Evolutionary conservation across 768 basidiomycete genomes (phyloP), one percentile per base, ranked within the genome.

Genomic region (Lactifluus subvellereus): DNA sequence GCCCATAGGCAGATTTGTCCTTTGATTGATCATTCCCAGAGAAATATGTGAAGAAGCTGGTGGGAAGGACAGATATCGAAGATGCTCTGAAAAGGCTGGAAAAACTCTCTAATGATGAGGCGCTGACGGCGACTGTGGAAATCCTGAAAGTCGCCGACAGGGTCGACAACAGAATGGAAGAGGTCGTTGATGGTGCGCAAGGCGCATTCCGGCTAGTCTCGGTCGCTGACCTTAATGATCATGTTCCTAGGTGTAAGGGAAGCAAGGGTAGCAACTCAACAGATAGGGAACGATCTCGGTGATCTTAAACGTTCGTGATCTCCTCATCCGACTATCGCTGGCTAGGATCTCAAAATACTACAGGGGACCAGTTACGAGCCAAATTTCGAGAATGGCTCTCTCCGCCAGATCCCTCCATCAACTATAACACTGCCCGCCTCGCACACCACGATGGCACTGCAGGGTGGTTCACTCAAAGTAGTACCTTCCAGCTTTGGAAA

Each of bases 71-170:
- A 3, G 58, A 59, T 43, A 52, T 59, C 30, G 58, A 51, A 3
- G 30, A 59, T 43, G 50, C 38, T 1, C n/a, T 59, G 40, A 59
- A 33, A 30, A 33, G 50, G 20, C n/a, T 59, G 27, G 58, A 59
- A n/a, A 51, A 43, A 14, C 14, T 59, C 8, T 51, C 50, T 9
- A 8, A 33, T 14, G 58, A 59, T 0, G 49, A 59, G 40, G 49
- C 50, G 16, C 20, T 14, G n/a, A 52, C 32, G 45, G 45, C 45
- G 11, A 57, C 32, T 35, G 56, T 32, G 10, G 14, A 57, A 37
- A 11, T 57, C 20, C n/a, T 59, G 50, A 22, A 59, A 42, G 16
- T 43, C 22, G 32, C 45, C 8, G 43, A 57, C 11, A 13, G 14
- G 6, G 33, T 57, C 1, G 45, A 57, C 56, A 13, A 47, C 11